These are phyloP conservation scores for Erucastrum elatum DNA, from an alignment of 345 rosid species.

Conservation along the genomic window DNA sequence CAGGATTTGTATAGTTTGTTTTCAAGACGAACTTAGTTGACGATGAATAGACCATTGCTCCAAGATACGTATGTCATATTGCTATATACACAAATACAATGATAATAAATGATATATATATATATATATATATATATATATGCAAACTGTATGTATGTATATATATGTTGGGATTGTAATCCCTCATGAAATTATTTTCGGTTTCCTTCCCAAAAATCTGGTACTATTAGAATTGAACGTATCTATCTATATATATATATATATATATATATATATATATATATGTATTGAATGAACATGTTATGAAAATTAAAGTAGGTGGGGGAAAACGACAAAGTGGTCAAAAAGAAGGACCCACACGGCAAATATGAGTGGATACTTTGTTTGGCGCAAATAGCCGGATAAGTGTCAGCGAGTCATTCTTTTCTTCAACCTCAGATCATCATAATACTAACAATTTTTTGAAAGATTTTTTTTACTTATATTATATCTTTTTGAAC, in stretches of 20 bases:
- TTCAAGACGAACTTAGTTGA: slow-evolving; percentile 19
- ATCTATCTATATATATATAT: too few species aligned
- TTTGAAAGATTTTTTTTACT: not conserved
- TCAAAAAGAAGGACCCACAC: slow-evolving; percentile 37
- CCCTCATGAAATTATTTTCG: too few species aligned
- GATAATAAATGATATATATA: not conserved
- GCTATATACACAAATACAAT: slow-evolving; percentile 1
- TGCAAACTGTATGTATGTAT: not conserved
- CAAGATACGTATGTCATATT: slow-evolving; percentile 9
- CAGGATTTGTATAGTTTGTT: not conserved
- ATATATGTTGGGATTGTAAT: too few species aligned
- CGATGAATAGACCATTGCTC: slow-evolving; percentile 18
- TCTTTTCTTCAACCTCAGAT: slow-evolving; percentile 26
- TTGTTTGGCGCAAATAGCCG: slow-evolving; percentile 43
- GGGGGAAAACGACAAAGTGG: slow-evolving; percentile 36
- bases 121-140: not conserved
- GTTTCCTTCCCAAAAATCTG: too few species aligned
- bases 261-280: not conserved
- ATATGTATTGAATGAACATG: slow-evolving; percentile 23
- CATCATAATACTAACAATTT: slow-evolving; percentile 18
- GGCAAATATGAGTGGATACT: slow-evolving; percentile 38
- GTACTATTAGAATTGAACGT: too few species aligned
- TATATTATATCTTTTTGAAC: too few species aligned
- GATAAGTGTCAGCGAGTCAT: slow-evolving; percentile 40
- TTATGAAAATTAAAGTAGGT: slow-evolving; percentile 29